Conservation (phyloP, 148 eudicot species). For the Hydrangea macrophylla region DNA sequence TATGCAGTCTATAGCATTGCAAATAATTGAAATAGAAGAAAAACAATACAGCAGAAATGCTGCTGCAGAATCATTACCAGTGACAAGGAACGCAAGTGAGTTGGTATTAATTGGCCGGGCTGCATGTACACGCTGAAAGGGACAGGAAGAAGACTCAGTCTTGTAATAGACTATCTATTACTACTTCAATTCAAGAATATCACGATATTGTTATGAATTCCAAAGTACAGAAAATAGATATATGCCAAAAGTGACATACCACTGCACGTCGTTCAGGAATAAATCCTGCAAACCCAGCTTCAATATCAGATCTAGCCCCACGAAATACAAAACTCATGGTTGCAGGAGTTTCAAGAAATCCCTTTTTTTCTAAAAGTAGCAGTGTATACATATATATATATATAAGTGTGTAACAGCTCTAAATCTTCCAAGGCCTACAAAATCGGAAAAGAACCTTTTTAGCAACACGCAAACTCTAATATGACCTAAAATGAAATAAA, state of each 20-base stretch:
- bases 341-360: constrained; percentile 1
- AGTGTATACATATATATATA: neutral
- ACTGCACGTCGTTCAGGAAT: constrained; percentile 21
- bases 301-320: constrained; percentile 30
- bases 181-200: neutral
- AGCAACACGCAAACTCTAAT: neutral
- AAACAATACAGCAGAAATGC: too few species aligned
- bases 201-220: too few species aligned
- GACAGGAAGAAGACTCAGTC: constrained; percentile 3
- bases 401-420: neutral
- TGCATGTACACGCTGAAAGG: constrained; percentile 24
- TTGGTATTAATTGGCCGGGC: constrained; percentile 25
- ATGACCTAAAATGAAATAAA: constrained; percentile 3
- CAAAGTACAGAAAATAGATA: neutral
- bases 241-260: constrained; percentile 14
- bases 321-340: constrained; percentile 30
- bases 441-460: neutral
- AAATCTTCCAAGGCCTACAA: neutral
- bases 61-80: constrained; percentile 20
- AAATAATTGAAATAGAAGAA: neutral
- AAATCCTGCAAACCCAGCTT: constrained; percentile 25
- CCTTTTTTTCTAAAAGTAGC: neutral
- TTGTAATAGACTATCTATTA: neutral
- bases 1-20: neutral
- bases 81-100: constrained; percentile 29